Percentiles rank a stretch among this genome's conserved stretches.
Conservation (phyloP, 2,329 filamentous ascomycete genomes). For the Penicillium expansum region DNA sequence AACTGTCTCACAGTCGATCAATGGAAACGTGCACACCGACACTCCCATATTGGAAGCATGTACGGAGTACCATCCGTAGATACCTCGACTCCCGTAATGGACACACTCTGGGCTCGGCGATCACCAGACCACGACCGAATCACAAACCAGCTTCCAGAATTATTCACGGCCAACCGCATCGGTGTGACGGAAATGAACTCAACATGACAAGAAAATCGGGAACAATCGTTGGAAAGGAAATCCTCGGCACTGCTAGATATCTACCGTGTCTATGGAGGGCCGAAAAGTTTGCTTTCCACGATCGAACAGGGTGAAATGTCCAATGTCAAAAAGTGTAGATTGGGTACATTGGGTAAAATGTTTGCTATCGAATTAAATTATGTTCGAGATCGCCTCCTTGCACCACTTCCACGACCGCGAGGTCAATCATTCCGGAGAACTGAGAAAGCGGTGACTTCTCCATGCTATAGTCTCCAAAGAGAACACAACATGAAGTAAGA, state of each 20-base stretch:
- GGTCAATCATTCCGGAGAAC: conserved; percentile 13
- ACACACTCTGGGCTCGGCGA: background rate
- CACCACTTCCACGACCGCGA: conserved; percentile 16
- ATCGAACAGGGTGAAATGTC: background rate
- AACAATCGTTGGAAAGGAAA: background rate
- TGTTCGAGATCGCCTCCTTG: conserved; percentile 15
- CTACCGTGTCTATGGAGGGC: background rate
- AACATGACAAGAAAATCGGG: background rate
- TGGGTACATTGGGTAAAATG: background rate
- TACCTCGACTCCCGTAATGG: background rate
- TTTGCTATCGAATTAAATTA: conserved; percentile 9
- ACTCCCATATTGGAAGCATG: background rate
- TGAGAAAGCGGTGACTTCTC: conserved; percentile 8
- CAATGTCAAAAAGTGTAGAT: background rate
- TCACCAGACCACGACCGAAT: conserved; percentile 4
- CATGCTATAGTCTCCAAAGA: conserved; percentile 8
- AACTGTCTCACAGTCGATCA: background rate
- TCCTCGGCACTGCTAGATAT: background rate
- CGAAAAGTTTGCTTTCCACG: background rate
- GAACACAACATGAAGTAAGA: conserved; percentile 24
- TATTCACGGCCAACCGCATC: conserved; percentile 5
- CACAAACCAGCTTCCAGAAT: conserved; percentile 10
- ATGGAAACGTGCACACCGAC: conserved; percentile 5
- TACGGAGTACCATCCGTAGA: background rate
- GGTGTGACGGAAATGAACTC: background rate